Evolutionary conservation across 306 rosid species (phyloP), one percentile per base, ranked within the genome.

Genomic region (Morella rubra): DNA sequence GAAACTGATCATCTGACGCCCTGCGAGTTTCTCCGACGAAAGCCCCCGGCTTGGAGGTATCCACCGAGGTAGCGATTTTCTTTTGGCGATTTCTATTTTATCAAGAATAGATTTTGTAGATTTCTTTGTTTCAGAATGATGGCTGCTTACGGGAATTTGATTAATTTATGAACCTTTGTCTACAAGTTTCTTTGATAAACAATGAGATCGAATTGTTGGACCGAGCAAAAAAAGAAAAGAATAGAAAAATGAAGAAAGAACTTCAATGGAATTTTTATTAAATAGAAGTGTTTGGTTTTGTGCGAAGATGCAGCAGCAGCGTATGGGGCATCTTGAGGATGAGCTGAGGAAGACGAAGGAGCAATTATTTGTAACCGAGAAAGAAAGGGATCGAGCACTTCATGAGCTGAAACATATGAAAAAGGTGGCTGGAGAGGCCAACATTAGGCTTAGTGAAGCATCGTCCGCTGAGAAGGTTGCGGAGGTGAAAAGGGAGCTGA

Each of bases 351-450:
- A 53, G 65, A 78, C 47, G 74, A 61, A 73, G 71, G 82, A 79
- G 42, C 84, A 76, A 11, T 46, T 78, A 18, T 15, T 72, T 44
- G 75, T 60, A 42, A 11, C 37, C 8, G 93, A 89, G 44, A 77
- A 71, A 50, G 85, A 91, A 9, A 81, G 87, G 77, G 80, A 73
- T 32, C 66, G 54, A 67, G 88, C 76, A 45, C 69, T 78, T 47
- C 46, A 80, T 3, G 86, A 84, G 37, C 81, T 81, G 6, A 51
- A 46, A 41, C 81, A 84, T 40, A 79, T 73, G 77, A 71, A 81
- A 69, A 77, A 80, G 54, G 42, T 81, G 81, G 80, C 78, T 12
- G 83, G 69, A 46, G 85, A 72, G 58, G 79, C 84, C 41, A 79
- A 78, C 75, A 52, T 49, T 56, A 78, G 55, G 79, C 56, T 68